Percentiles rank a stretch among this genome's conserved stretches.
Conservation (phyloP, 139 green algal genomes). For the Mesotaenium endlicherianum region DNA sequence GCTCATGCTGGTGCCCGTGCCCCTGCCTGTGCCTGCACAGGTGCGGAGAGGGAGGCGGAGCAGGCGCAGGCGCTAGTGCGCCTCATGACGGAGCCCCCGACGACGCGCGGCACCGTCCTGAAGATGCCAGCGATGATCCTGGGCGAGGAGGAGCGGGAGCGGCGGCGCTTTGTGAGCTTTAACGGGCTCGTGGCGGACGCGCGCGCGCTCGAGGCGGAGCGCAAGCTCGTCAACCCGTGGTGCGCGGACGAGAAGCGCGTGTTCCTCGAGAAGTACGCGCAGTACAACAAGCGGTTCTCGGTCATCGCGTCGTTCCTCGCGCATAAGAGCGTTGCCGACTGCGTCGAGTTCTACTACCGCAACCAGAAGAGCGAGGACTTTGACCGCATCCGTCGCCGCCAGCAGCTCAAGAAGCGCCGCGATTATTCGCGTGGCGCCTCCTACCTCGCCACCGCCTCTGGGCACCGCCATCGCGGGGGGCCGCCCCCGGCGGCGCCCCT, state of each 20-base stretch:
- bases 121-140: constrained; percentile 49
- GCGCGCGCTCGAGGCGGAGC: constrained; percentile 4
- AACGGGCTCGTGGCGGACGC: constrained; percentile 50
- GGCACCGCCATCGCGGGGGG: not conserved
- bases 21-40: too few species aligned
- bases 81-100: not conserved
- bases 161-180: constrained; percentile 10
- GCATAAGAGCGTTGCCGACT: constrained; percentile 72
- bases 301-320: constrained; percentile 75
- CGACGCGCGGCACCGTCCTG: not conserved
- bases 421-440: not conserved
- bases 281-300: constrained; percentile 75
- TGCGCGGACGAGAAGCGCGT: constrained; percentile 70
- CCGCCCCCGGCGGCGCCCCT: too few species aligned
- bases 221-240: constrained; percentile 63
- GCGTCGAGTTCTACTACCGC: constrained; percentile 78
- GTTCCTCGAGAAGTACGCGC: constrained; percentile 86
- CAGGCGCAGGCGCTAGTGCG: too few species aligned
- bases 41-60: too few species aligned
- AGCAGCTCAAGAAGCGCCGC: constrained; percentile 92
- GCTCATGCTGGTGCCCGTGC: too few species aligned
- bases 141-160: constrained; percentile 6
- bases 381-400: constrained; percentile 72
- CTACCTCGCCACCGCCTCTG: not conserved
- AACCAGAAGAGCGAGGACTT: constrained; percentile 88